Conservation (phyloP, 441 rosid genomes). For the Gossypium schwendimanii region DNA sequence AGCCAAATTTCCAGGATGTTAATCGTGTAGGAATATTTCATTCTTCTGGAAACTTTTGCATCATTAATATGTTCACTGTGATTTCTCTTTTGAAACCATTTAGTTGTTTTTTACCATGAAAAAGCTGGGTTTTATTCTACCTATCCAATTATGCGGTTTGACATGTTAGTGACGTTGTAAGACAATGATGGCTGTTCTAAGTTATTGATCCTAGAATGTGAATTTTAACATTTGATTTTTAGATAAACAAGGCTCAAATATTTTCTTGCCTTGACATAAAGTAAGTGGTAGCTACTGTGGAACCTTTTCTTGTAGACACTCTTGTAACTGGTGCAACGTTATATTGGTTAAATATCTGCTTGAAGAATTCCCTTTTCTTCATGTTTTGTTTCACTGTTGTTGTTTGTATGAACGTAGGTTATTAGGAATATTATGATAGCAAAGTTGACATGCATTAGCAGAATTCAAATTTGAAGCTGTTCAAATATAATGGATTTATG, state of each 20-base stretch:
- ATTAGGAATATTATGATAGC: neutral
- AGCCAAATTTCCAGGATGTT: conserved; percentile 11
- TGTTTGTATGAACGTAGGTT: neutral
- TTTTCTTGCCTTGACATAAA: neutral
- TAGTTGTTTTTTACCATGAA: neutral
- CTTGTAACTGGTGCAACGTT: neutral
- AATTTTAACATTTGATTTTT: neutral
- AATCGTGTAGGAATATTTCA: neutral
- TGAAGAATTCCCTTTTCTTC: neutral
- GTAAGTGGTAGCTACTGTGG: neutral
- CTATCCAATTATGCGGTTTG: neutral
- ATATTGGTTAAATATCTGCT: neutral
- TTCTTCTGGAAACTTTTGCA: neutral
- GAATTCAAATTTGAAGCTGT: conserved; percentile 3
- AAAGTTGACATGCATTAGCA: neutral
- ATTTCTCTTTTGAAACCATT: neutral
- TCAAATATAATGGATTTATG: neutral
- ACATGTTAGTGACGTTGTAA: neutral
- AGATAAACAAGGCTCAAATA: neutral
- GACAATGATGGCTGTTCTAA: neutral
- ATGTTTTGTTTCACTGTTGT: neutral
- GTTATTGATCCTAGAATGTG: neutral
- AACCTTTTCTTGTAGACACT: neutral
- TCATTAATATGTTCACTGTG: neutral
- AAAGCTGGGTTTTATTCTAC: neutral